phyloP scores from a whole-genome alignment of 805 yeast genomes.

The Spathaspora gorwiae region DNA sequence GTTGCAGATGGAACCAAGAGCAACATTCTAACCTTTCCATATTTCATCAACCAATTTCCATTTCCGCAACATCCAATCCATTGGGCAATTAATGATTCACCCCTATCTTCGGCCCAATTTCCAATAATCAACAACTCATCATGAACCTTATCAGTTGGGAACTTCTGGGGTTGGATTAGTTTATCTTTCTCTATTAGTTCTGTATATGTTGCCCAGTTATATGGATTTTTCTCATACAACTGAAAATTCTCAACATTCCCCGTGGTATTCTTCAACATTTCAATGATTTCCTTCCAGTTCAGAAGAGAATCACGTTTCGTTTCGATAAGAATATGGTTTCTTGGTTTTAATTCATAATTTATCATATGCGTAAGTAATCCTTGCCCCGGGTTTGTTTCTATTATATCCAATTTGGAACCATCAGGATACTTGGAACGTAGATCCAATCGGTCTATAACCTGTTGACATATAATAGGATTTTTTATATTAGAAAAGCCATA shows the following conservation, averaged over 20 bases:
- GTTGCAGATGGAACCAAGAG: conserved; percentile 60
- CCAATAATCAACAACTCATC: conserved; percentile 55
- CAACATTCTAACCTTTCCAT: conserved; percentile 69
- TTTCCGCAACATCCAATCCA: conserved; percentile 66
- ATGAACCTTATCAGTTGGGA: conserved; percentile 39
- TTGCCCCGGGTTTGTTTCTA: conserved; percentile 59
- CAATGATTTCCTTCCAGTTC: conserved; percentile 24
- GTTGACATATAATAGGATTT: conserved; percentile 23
- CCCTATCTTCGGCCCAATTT: conserved; percentile 48
- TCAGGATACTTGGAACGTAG: conserved; percentile 33
- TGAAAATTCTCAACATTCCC: conserved; percentile 29
- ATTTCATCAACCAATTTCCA: conserved; percentile 69
- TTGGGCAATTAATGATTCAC: conserved; percentile 70
- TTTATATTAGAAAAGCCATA: conserved; percentile 1
- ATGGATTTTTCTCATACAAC: conserved; percentile 48
- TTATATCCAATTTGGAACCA: conserved; percentile 40
- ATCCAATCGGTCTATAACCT: conserved; percentile 45
- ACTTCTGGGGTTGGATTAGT: conserved; percentile 24
- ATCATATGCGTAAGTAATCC: conserved; percentile 60
- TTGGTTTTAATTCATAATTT: conserved; percentile 58
- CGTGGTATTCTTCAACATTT: conserved; percentile 16
- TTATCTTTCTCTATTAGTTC: conserved; percentile 45
- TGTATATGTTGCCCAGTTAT: conserved; percentile 60
- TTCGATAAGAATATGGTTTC: conserved; percentile 61
- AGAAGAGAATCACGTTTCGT: conserved; percentile 24